These are phyloP conservation scores for Blastobotrys apis DNA, from an alignment of 1,139 yeast species.

Conservation along the genomic window DNA sequence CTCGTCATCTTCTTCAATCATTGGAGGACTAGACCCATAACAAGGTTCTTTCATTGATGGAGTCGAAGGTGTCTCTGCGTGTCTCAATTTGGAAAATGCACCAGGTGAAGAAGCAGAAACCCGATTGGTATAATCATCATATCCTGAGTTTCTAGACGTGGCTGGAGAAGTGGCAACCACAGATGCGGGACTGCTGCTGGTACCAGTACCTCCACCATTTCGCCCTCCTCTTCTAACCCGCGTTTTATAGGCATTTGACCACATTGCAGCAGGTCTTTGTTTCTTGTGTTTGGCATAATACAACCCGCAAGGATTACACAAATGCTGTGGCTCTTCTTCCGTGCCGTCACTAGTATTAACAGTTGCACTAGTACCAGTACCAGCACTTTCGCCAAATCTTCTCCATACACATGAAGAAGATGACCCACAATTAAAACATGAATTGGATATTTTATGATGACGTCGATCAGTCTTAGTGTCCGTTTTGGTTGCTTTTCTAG, in stretches of 20 bases:
- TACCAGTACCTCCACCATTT: neutral
- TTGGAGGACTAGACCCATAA: neutral
- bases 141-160: neutral
- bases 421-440: too few relatives aligned
- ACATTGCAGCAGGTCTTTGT: conserved; percentile 34
- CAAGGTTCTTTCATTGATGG: too few relatives aligned
- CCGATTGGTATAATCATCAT: neutral
- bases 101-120: conserved; percentile 3
- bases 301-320: conserved; percentile 40
- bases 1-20: too few relatives aligned
- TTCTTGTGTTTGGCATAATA: conserved; percentile 31
- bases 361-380: neutral
- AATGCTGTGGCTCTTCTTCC: conserved; percentile 2
- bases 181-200: neutral
- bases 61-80: too few relatives aligned
- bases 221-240: neutral
- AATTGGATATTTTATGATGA: too few relatives aligned
- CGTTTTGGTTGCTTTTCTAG: too few relatives aligned
- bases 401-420: too few relatives aligned
- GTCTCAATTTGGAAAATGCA: too few relatives aligned
- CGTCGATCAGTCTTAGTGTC: too few relatives aligned
- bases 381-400: too few relatives aligned
- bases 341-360: neutral
- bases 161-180: neutral
- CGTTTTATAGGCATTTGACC: conserved; percentile 23